A percentile compares a stretch with the other conserved stretches of the same genome.
Evolutionary conservation across 495 filamentous ascomycete species (phyloP).

Genomic region (Penicillium pulvis): DNA sequence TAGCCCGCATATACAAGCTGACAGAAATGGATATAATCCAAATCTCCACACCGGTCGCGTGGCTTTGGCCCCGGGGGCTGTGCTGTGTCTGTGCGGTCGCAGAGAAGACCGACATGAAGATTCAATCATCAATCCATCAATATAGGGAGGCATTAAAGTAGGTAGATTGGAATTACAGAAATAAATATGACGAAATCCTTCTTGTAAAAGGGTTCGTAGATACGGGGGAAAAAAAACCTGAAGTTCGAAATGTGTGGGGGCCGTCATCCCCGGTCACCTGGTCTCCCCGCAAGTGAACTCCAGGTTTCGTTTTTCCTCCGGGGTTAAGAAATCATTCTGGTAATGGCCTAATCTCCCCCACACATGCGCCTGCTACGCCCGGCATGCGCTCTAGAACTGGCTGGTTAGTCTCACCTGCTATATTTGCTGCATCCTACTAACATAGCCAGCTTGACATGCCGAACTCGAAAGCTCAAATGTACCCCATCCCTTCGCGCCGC

Average conservation of each 20-base stretch:
- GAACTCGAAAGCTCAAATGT: slow-evolving; percentile 66
- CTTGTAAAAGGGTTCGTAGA: background rate
- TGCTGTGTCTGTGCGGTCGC: slow-evolving; percentile 4
- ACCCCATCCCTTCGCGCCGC: slow-evolving; percentile 9
- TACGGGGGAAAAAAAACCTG: background rate
- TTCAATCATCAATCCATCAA: background rate
- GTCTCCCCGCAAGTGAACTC: slow-evolving; percentile 28
- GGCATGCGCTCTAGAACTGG: slow-evolving; percentile 57
- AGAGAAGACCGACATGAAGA: background rate
- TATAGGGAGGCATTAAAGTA: background rate
- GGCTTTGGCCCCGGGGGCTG: background rate
- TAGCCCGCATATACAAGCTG: too few species aligned
- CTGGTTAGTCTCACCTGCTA: slow-evolving; percentile 36
- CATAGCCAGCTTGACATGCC: slow-evolving; percentile 57
- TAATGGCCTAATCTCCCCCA: slow-evolving; percentile 10
- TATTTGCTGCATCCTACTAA: slow-evolving; percentile 9
- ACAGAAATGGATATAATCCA: background rate
- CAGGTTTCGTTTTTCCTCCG: slow-evolving; percentile 24
- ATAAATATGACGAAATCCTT: too few species aligned
- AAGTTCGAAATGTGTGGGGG: slow-evolving; percentile 17
- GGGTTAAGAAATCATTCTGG: slow-evolving; percentile 5
- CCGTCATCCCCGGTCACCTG: slow-evolving; percentile 27
- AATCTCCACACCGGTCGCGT: background rate
- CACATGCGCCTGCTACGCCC: slow-evolving; percentile 37
- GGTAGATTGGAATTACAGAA: too few species aligned